A percentile compares a stretch with the other conserved stretches of the same genome.
These are phyloP conservation scores for Nothophytophthora sp. DNA, from an alignment of 352 stramenopile genomes.

Conservation along the genomic window DNA sequence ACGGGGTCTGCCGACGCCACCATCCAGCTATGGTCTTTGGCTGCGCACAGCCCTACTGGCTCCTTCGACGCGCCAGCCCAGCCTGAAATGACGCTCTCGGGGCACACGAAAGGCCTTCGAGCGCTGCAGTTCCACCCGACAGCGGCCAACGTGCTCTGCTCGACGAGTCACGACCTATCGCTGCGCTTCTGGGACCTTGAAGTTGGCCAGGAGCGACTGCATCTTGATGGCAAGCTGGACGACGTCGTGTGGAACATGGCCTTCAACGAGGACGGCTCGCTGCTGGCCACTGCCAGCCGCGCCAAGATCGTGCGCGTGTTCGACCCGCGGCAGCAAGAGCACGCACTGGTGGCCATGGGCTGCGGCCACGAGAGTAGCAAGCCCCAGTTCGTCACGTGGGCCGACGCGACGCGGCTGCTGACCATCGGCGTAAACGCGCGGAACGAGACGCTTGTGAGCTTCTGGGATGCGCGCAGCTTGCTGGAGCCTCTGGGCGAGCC, in stretches of 20 bases:
- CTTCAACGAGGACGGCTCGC: slow-evolving; percentile 62
- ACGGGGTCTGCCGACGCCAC: slow-evolving; percentile 59
- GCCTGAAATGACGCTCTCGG: slow-evolving; percentile 31
- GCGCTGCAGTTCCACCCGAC: slow-evolving; percentile 69
- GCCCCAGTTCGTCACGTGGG: slow-evolving; percentile 72
- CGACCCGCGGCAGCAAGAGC: slow-evolving; percentile 48
- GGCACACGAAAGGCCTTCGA: slow-evolving; percentile 57
- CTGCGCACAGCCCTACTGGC: slow-evolving; percentile 1
- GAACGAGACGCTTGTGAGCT: slow-evolving; percentile 67
- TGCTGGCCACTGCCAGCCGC: slow-evolving; percentile 70
- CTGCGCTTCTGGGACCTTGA: slow-evolving; percentile 82
- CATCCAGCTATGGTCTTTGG: slow-evolving; percentile 66
- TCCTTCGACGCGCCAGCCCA: slow-evolving; percentile 6
- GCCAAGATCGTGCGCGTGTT: slow-evolving; percentile 79
- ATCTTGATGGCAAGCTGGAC: slow-evolving; percentile 57
- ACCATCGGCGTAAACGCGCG: slow-evolving; percentile 60
- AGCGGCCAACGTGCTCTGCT: slow-evolving; percentile 60
- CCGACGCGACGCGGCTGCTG: slow-evolving; percentile 39
- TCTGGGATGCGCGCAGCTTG: slow-evolving; percentile 76
- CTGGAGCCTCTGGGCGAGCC: slow-evolving; percentile 57
- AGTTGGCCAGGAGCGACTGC: slow-evolving; percentile 41
- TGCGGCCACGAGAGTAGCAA: slow-evolving; percentile 72
- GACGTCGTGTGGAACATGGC: slow-evolving; percentile 76
- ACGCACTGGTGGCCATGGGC: slow-evolving; percentile 60
- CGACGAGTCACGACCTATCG: slow-evolving; percentile 56